Base-by-base conservation (phyloP, 169 alveolate genomes). In the Amoebophrya sp. region DNA sequence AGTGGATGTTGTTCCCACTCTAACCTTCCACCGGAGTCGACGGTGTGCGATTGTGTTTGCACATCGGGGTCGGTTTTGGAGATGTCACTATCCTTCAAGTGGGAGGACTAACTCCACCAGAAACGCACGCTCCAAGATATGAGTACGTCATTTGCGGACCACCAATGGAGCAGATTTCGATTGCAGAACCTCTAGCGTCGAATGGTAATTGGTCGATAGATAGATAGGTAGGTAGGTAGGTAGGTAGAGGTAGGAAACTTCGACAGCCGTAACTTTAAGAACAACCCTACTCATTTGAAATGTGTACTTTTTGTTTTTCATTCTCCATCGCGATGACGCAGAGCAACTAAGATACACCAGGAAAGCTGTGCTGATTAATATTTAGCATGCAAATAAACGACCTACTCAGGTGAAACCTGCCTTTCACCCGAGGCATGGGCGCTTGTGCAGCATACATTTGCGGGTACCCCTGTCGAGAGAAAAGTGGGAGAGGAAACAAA, bases 101-200 rank as follows among this genome's bases (percentile, higher is more conserved):
- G 54, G 96, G 96, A 24, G 96, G 96, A 40, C 92, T 92, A n/a
- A 93, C 90, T 94, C 95, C 94, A 29, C 94, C 94, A 0, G 93
- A 92, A 78, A 78, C 92, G 1, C 40, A 36, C 0, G 91, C 90
- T 1, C 91, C 92, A 29, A 91, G 96, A 53, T 94, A 93, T 90
- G 96, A 94, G 94, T 94, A 94, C 41, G 94, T 94, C 92, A 94
- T 94, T 34, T 95, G 95, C 47, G 96, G 96, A n/a, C 94, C 96
- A 24, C 96, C 96, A 6, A 78, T 94, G 91, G 96, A 94, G 92
- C 95, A 94, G 92, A 94, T 94, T 89, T 93, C 96, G 47, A 92
- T 93, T n/a, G 96, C 96, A 0, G 96, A 94, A 41, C 96, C 96
- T 1, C 89, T 94, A 91, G 96, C 96, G 53, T 93, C 91, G 93